Percentiles rank a stretch among this genome's conserved stretches.
phyloP scores from a whole-genome alignment of 768 basidiomycete genomes.

The Postia placenta region DNA sequence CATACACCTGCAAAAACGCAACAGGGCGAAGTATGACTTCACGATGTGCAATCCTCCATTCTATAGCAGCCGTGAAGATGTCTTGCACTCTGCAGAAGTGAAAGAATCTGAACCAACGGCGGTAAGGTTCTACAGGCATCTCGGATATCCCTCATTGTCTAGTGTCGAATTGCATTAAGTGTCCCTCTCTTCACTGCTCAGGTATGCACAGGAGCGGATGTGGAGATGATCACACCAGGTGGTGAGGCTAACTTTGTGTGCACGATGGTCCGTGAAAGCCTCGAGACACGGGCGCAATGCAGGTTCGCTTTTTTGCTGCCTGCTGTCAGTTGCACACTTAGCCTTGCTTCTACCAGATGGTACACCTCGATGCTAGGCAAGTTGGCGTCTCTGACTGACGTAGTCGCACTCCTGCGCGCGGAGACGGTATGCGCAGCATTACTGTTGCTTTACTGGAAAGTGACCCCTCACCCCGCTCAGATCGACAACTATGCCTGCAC shows the following conservation, averaged over 20 bases:
- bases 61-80: constrained; percentile 71
- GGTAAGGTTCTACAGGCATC: no score
- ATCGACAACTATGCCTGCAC: constrained; percentile 83
- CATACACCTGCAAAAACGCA: no score
- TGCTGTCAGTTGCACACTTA: no score
- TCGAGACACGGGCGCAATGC: constrained; percentile 43
- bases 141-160: no score
- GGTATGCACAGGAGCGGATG: constrained; percentile 82
- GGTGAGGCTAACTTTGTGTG: constrained; percentile 80
- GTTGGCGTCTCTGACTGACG: constrained; percentile 57
- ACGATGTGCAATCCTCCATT: constrained; percentile 98
- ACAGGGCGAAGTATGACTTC: constrained; percentile 47
- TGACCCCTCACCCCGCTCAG: constrained; percentile 39
- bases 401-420: constrained; percentile 51
- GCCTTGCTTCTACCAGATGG: no score
- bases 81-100: constrained; percentile 44
- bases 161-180: not conserved
- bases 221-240: constrained; percentile 86
- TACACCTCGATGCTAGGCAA: constrained; percentile 93
- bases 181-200: constrained; percentile 20
- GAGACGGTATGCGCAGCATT: constrained; percentile 30
- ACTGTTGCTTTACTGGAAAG: constrained; percentile 1
- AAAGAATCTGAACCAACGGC: constrained; percentile 69
- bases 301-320: no score
- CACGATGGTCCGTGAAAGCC: constrained; percentile 73